A percentile compares a stretch with the other conserved stretches of the same genome.
phyloP scores from a whole-genome alignment of 164 flowering plant species.

The Akebia trifoliata region DNA sequence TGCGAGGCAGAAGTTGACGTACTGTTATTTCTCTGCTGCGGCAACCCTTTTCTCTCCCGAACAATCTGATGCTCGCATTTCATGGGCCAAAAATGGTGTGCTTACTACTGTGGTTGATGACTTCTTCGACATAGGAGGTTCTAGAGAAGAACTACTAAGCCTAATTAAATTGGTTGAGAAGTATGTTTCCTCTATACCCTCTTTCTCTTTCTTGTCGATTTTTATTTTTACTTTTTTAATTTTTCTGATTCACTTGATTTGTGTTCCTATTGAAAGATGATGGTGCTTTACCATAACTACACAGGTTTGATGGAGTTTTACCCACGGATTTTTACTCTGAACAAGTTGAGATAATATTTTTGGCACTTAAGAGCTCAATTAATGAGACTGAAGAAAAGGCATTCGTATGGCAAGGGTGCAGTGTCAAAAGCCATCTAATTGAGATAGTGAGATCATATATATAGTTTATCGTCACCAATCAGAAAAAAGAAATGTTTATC shows the following conservation, averaged over 20 bases:
- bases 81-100: slow-evolving; percentile 32
- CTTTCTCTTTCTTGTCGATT: neutral
- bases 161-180: slow-evolving; percentile 27
- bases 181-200: slow-evolving; percentile 16
- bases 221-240: neutral
- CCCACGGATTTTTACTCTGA: neutral
- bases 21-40: slow-evolving; percentile 42
- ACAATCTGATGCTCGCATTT: slow-evolving; percentile 28
- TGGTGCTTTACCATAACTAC: too few species aligned
- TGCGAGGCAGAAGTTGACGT: slow-evolving; percentile 72
- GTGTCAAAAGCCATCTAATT: too few species aligned
- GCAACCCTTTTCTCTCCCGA: slow-evolving; percentile 29
- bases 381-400: too few species aligned
- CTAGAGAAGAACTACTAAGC: slow-evolving; percentile 28
- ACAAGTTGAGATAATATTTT: too few species aligned
- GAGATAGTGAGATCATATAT: too few species aligned
- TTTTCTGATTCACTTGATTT: neutral
- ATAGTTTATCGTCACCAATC: slow-evolving; percentile 42
- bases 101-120: slow-evolving; percentile 36
- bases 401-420: too few species aligned
- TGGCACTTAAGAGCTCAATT: too few species aligned
- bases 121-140: slow-evolving; percentile 38
- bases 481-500: too few species aligned
- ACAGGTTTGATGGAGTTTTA: too few species aligned
- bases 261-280: too few species aligned